Evolutionary conservation across 371 early-diverging fungal species (phyloP).

Genomic region (Mortierella sp.): DNA sequence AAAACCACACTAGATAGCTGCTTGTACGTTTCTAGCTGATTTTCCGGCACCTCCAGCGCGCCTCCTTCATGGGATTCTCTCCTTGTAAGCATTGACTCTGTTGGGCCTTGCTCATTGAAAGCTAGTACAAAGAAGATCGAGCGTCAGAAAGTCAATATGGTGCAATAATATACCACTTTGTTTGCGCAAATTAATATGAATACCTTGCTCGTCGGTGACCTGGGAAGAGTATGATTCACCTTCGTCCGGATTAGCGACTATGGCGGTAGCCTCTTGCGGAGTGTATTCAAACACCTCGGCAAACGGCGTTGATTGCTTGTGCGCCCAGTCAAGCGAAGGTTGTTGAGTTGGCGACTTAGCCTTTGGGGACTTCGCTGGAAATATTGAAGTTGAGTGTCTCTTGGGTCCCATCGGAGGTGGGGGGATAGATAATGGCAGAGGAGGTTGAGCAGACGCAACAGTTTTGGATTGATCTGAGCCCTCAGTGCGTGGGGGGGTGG

Average conservation of each 20-base stretch:
- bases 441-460: neutral
- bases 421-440: neutral
- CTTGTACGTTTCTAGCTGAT: too few species aligned
- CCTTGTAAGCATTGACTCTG: neutral
- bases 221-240: neutral
- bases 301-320: conserved; percentile 8
- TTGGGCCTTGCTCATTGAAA: neutral
- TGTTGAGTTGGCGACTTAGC: conserved; percentile 1
- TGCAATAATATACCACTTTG: too few species aligned
- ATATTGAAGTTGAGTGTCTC: neutral
- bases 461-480: neutral
- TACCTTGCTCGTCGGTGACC: neutral
- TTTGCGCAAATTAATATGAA: too few species aligned
- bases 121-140: too few species aligned
- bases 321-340: conserved; percentile 11
- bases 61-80: too few species aligned
- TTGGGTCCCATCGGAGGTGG: neutral
- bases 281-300: neutral
- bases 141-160: too few species aligned
- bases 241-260: neutral
- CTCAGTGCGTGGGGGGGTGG: neutral
- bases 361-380: neutral
- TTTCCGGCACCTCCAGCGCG: too few species aligned
- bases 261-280: neutral
- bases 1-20: neutral